Evolutionary conservation across 2,329 filamentous ascomycete genomes (phyloP).

Genomic region (Juglanconis sp.): DNA sequence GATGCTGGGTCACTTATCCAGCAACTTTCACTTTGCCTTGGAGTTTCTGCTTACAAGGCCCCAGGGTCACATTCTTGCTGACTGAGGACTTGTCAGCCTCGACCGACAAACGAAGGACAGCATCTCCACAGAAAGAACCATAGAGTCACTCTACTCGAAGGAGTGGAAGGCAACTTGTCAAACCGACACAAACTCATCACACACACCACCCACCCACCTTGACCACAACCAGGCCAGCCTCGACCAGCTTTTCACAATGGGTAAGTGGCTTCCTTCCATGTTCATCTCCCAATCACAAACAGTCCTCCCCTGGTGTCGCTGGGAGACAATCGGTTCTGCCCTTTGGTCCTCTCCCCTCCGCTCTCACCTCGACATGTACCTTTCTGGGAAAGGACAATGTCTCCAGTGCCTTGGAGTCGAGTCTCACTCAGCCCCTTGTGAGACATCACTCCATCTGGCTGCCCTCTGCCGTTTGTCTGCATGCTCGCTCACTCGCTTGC

Average conservation of each 20-base stretch:
- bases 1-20: neutral
- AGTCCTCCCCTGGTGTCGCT: neutral
- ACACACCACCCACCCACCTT: neutral
- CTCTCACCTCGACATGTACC: neutral
- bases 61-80: neutral
- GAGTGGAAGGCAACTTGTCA: neutral
- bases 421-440: neutral
- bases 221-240: neutral
- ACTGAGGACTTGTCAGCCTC: neutral
- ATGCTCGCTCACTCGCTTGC: neutral
- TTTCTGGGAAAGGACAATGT: neutral
- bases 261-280: conserved; percentile 8
- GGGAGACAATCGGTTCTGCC: neutral
- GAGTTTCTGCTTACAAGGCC: conserved; percentile 1
- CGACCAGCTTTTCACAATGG: conserved; percentile 8
- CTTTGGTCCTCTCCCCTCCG: neutral
- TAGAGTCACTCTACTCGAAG: neutral
- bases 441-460: neutral
- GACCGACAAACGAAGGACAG: neutral
- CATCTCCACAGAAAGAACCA: neutral
- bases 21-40: neutral
- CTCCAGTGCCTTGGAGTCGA: neutral
- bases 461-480: neutral
- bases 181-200: neutral
- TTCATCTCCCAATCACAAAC: neutral